Percentiles rank a stretch among this genome's conserved stretches.
These are phyloP conservation scores for Hypoxylon fragiforme DNA, from an alignment of 495 filamentous ascomycete species.

Conservation along the genomic window DNA sequence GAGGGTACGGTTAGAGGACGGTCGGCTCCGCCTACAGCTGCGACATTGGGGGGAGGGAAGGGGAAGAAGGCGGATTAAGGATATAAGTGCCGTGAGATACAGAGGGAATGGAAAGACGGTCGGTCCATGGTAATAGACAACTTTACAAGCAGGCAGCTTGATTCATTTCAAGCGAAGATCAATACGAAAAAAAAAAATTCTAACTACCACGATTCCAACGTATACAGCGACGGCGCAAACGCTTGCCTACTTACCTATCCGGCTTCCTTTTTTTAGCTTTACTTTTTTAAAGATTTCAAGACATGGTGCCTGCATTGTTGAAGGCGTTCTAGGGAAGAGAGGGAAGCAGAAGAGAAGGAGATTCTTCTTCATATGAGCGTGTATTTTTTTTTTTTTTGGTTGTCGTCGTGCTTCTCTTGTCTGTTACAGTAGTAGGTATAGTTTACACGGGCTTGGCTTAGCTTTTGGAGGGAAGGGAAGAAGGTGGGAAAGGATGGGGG, in stretches of 20 bases:
- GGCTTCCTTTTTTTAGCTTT: no score
- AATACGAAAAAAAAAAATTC: no score
- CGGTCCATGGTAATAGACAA: neutral
- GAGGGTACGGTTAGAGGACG: constrained; percentile 36
- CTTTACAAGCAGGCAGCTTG: no score
- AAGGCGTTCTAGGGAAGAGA: constrained; percentile 30
- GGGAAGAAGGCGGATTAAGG: constrained; percentile 45
- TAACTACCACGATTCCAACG: no score
- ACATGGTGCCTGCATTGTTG: constrained; percentile 32
- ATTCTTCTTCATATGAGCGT: neutral
- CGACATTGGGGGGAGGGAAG: constrained; percentile 11
- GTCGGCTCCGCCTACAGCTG: constrained; percentile 2
- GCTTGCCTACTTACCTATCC: no score
- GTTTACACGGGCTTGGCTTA: no score
- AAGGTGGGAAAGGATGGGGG: no score
- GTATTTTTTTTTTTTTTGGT: neutral
- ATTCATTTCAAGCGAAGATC: no score
- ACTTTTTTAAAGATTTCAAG: no score
- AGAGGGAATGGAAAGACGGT: neutral
- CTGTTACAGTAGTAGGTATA: no score
- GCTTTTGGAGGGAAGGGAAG: no score
- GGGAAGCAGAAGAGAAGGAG: constrained; percentile 7
- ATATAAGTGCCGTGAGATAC: neutral
- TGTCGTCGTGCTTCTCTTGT: neutral
- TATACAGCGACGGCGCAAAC: no score